Conservation (phyloP, 192 early-diverging fungal genomes). For the Backusella morwellensis region DNA sequence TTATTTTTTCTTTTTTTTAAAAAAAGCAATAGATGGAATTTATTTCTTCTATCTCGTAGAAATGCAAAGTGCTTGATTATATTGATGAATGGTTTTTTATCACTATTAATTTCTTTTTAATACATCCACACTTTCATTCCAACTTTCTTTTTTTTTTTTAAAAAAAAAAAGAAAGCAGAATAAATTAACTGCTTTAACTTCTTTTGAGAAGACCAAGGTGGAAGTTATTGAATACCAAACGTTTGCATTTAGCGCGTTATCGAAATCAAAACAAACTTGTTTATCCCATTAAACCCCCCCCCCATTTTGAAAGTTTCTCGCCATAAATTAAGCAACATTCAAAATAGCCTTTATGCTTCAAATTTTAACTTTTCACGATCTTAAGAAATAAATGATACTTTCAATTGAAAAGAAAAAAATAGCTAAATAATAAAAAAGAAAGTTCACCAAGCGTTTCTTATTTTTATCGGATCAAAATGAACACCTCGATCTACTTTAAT, state of each 20-base stretch:
- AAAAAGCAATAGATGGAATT: background rate
- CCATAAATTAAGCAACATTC: background rate
- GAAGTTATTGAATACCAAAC: background rate
- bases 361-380: background rate
- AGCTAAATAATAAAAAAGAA: background rate
- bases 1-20: background rate
- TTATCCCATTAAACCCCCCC: background rate
- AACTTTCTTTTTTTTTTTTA: too few relatives aligned
- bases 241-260: background rate
- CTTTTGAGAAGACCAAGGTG: background rate
- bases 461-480: background rate
- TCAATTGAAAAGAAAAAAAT: background rate
- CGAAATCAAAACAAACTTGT: background rate
- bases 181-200: background rate
- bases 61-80: background rate
- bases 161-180: background rate
- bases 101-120: background rate
- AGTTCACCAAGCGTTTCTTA: background rate
- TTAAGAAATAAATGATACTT: background rate
- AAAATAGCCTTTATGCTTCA: background rate
- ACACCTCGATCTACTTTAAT: background rate
- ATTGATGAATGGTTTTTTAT: background rate
- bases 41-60: background rate
- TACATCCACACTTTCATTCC: background rate
- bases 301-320: background rate